Evolutionary conservation across 345 rosid genomes (phyloP), one percentile per base, ranked within the genome.

Genomic region (thale cress (Arabidopsis thaliana)): DNA sequence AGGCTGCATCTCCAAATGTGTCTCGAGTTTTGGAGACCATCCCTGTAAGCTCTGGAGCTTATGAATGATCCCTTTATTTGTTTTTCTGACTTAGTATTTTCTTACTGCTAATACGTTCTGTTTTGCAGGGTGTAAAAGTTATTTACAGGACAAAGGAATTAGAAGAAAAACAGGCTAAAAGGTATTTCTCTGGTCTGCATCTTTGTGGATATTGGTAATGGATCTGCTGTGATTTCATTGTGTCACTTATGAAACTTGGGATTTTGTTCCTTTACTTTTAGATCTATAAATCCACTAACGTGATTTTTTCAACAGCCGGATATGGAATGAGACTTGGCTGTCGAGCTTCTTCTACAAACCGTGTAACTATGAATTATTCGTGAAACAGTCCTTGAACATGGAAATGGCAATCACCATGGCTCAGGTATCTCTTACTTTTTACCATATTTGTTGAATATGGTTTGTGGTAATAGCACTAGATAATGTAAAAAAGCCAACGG

Each of bases 251-350:
- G 7, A 45, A 58, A 5, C 4, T 33, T 38, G 28, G 1, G 48
- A 56, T 2, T 33, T 25, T 6, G 22, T 32, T 23, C 1, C 28
- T 28, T 63, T 44, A 12, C 11, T 6, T 28, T 55, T 28, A 38
- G 41, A 69, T 56, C 41, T 68, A 8, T 30, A 3, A 11, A 22
- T 72, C 52, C 28, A 51, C 24, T 51, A n/a, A 42, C 20, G 55
- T 42, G 55, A 32, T 30, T 11, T 44, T 44, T 64, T 37, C 72
- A 5, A 70, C 75, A 95, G 99, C 71, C 96, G 98, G 73, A 88
- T 95, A 25, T 95, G 99, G 99, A 90, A 92, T 16, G 98, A 95
- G 90, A 87, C 93, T 62, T 92, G 99, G 99, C 71, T 95, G 82
- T 52, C 94, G 23, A 86, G 81, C 88, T 95, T 95, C 87, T 95